Percentiles rank a stretch among this genome's conserved stretches.
These are phyloP conservation scores for Babesia caballi DNA, from an alignment of 169 alveolate genomes.

Conservation along the genomic window DNA sequence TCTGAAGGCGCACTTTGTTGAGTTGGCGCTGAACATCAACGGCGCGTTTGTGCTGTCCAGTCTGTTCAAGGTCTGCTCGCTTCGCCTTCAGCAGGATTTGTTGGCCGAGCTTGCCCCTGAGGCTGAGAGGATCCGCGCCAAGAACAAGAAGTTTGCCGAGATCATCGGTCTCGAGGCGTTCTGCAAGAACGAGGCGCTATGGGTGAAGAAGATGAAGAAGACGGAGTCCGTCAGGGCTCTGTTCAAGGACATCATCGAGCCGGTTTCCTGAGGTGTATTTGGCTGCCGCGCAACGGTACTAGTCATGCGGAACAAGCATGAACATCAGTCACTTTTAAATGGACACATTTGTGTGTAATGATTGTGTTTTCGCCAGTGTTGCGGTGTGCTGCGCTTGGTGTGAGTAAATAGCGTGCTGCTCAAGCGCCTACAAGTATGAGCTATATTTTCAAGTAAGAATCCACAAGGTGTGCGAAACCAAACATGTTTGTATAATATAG, in stretches of 20 bases:
- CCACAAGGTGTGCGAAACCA: too few relatives aligned
- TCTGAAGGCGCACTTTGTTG: conserved; percentile 7
- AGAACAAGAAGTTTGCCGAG: conserved; percentile 18
- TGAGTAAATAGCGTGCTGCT: too few relatives aligned
- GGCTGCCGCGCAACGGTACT: too few relatives aligned
- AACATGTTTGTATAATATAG: too few relatives aligned
- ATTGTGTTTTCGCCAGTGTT: too few relatives aligned
- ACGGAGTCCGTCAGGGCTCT: conserved; percentile 37
- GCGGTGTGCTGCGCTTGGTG: too few relatives aligned
- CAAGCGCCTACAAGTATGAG: too few relatives aligned
- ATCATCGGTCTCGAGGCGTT: conserved; percentile 38
- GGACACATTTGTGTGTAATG: too few relatives aligned
- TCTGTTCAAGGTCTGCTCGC: neutral
- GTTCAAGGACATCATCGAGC: conserved; percentile 46
- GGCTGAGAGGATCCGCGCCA: neutral
- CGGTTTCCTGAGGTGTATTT: conserved; percentile 1
- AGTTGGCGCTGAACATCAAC: conserved; percentile 12
- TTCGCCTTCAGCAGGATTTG: neutral
- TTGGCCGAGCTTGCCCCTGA: conserved; percentile 28
- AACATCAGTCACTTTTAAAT: too few relatives aligned
- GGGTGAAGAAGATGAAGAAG: conserved; percentile 22
- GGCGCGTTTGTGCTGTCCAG: conserved; percentile 44
- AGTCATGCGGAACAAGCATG: too few relatives aligned
- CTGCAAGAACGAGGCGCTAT: conserved; percentile 22
- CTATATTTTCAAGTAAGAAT: too few relatives aligned